Evolutionary conservation across 768 basidiomycete species (phyloP).

Genomic region (Floccularia luteovirens): DNA sequence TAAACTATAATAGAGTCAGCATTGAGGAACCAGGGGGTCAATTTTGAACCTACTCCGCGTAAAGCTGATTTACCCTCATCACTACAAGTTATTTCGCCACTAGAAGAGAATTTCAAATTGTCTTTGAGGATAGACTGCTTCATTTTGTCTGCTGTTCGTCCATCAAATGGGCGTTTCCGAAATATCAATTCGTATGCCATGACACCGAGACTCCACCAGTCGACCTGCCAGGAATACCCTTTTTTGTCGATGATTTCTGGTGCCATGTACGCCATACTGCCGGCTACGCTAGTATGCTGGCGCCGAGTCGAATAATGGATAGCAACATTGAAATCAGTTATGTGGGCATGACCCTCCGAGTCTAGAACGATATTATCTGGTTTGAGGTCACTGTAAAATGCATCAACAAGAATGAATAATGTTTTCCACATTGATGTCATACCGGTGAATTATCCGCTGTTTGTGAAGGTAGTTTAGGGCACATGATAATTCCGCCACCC

Average conservation of each 20-base stretch:
- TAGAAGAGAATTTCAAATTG: slow-evolving; percentile 69
- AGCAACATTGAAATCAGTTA: slow-evolving; percentile 99
- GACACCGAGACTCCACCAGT: slow-evolving; percentile 95
- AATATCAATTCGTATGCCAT: slow-evolving; percentile 88
- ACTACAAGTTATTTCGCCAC: slow-evolving; percentile 53
- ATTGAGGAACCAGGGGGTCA: slow-evolving; percentile 6
- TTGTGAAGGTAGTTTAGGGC: slow-evolving; percentile 87
- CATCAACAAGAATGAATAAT: slow-evolving; percentile 7
- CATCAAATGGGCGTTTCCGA: slow-evolving; percentile 80
- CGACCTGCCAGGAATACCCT: slow-evolving; percentile 89
- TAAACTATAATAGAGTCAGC: slow-evolving; percentile 43
- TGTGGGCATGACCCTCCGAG: slow-evolving; percentile 87
- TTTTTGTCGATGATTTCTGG: slow-evolving; percentile 89
- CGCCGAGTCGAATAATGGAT: slow-evolving; percentile 93
- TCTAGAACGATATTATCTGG: slow-evolving; percentile 97
- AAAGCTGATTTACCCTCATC: slow-evolving; percentile 60
- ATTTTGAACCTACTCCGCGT: slow-evolving; percentile 45
- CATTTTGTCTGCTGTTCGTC: slow-evolving; percentile 84
- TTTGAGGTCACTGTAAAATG: slow-evolving; percentile 74
- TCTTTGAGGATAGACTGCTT: slow-evolving; percentile 82
- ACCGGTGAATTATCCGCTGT: slow-evolving; percentile 94
- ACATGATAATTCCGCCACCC: slow-evolving; percentile 81
- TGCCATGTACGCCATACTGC: slow-evolving; percentile 99
- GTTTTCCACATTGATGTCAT: slow-evolving; percentile 14
- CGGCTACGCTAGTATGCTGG: slow-evolving; percentile 87